Evolutionary conservation across 352 stramenopile genomes (phyloP).

Genomic region (Plasmopara viticola): DNA sequence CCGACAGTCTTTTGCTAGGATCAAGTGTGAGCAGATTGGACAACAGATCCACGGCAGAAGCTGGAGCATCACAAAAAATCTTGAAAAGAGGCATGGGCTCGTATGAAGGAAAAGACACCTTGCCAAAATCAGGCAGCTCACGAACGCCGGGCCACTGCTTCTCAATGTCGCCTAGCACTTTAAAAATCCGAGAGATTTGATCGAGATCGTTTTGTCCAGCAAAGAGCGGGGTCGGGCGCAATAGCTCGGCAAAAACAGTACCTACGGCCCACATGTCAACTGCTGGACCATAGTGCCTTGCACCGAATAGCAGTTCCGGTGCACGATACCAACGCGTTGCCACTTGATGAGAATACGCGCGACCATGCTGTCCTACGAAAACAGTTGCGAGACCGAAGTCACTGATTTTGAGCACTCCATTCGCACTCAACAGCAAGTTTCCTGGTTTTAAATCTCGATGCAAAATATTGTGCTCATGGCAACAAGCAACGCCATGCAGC

Average conservation of each 20-base stretch:
- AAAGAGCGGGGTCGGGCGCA: slow-evolving; percentile 60
- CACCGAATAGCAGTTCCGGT: slow-evolving; percentile 75
- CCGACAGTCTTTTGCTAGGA: slow-evolving; percentile 28
- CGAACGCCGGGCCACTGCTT: slow-evolving; percentile 46
- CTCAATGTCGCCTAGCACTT: slow-evolving; percentile 54
- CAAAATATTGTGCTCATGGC: slow-evolving; percentile 54
- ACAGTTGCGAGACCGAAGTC: slow-evolving; percentile 79
- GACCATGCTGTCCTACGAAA: slow-evolving; percentile 29
- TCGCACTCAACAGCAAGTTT: slow-evolving; percentile 50
- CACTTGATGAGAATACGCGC: slow-evolving; percentile 63
- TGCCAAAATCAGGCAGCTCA: slow-evolving; percentile 57
- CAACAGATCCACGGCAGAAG: slow-evolving; percentile 45
- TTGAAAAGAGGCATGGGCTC: slow-evolving; percentile 29
- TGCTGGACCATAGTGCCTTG: slow-evolving; percentile 43
- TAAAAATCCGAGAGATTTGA: slow-evolving; percentile 68
- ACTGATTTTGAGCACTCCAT: slow-evolving; percentile 62
- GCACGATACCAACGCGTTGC: slow-evolving; percentile 80
- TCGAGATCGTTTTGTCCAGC: slow-evolving; percentile 77
- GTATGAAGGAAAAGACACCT: slow-evolving; percentile 62
- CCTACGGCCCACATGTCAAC: slow-evolving; percentile 77
- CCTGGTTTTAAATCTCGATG: slow-evolving; percentile 73
- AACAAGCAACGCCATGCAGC: slow-evolving; percentile 54
- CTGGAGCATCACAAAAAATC: slow-evolving; percentile 42
- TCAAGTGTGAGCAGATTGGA: slow-evolving; percentile 25
- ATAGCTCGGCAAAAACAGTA: slow-evolving; percentile 57